phyloP scores from a whole-genome alignment of 371 early-diverging fungal species.

The Nematocida sp. region DNA sequence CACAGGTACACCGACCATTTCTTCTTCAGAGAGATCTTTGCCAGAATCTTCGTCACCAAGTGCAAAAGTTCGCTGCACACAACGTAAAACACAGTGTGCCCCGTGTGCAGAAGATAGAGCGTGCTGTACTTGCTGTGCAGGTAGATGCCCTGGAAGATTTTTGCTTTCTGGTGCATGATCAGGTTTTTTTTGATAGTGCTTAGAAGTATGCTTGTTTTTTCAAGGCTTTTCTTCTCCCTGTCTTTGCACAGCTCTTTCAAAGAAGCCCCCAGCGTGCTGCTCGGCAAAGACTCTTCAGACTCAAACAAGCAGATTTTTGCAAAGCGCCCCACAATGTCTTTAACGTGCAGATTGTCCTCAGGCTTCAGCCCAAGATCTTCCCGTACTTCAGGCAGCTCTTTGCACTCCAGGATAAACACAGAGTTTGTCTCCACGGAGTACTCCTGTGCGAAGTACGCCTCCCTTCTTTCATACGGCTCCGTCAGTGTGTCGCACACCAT shows the following conservation, averaged over 20 bases:
- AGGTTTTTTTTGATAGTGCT: not conserved
- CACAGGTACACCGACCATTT: slow-evolving; percentile 24
- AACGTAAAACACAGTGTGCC: slow-evolving; percentile 23
- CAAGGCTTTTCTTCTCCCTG: not conserved
- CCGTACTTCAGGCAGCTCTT: not conserved
- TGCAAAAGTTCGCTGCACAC: not conserved
- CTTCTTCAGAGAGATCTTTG: slow-evolving; percentile 15
- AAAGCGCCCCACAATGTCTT: not conserved
- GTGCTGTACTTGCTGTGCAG: slow-evolving; percentile 23
- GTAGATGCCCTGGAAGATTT: slow-evolving; percentile 13
- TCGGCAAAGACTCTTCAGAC: not conserved
- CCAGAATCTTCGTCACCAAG: not conserved
- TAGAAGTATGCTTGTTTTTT: slow-evolving; percentile 15
- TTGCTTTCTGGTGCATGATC: not conserved
- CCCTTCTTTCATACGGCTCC: slow-evolving; percentile 38
- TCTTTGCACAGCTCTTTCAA: not conserved
- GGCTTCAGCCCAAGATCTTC: not conserved
- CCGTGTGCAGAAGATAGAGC: slow-evolving; percentile 20
- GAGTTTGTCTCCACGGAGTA: slow-evolving; percentile 31
- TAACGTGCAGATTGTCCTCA: not conserved
- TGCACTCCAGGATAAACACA: slow-evolving; percentile 4
- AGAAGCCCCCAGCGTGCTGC: not conserved
- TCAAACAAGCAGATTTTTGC: too few species aligned
- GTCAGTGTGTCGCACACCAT: slow-evolving; percentile 19
- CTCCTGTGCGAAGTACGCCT: slow-evolving; percentile 17